phyloP scores from a whole-genome alignment of 2,329 filamentous ascomycete species.

The Aspergillus latus region DNA sequence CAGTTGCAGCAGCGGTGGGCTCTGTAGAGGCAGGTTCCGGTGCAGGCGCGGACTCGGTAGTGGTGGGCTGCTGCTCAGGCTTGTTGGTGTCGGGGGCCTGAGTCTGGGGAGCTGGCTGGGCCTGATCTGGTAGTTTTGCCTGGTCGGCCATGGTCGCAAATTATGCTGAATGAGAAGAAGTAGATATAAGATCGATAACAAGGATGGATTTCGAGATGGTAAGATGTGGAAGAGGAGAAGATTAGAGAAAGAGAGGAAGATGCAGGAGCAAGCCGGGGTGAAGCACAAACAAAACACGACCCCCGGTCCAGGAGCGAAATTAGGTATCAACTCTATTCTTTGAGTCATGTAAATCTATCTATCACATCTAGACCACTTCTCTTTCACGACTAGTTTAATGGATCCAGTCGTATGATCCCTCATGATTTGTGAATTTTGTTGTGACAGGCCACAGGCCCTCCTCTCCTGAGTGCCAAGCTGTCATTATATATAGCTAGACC shows the following conservation, averaged over 20 bases:
- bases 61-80: neutral
- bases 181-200: neutral
- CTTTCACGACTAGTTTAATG: neutral
- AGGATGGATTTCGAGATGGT: neutral
- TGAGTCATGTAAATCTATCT: neutral
- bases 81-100: slow-evolving; percentile 1
- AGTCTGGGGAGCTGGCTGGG: neutral
- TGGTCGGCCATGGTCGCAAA: slow-evolving; percentile 15
- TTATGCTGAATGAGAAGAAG: neutral
- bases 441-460: neutral
- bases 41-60: slow-evolving; percentile 7
- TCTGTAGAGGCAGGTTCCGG: neutral
- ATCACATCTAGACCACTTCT: neutral
- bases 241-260: slow-evolving; percentile 1
- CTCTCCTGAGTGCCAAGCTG: slow-evolving; percentile 8
- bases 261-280: slow-evolving; percentile 1
- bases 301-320: neutral
- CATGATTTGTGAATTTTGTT: neutral
- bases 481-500: neutral
- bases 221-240: neutral
- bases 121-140: slow-evolving; percentile 11
- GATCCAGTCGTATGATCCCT: neutral
- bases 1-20: neutral
- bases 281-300: slow-evolving; percentile 1
- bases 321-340: neutral